Evolutionary conservation across 768 basidiomycete genomes (phyloP), one percentile per base, ranked within the genome.

Genomic region (Panellus pusillus): DNA sequence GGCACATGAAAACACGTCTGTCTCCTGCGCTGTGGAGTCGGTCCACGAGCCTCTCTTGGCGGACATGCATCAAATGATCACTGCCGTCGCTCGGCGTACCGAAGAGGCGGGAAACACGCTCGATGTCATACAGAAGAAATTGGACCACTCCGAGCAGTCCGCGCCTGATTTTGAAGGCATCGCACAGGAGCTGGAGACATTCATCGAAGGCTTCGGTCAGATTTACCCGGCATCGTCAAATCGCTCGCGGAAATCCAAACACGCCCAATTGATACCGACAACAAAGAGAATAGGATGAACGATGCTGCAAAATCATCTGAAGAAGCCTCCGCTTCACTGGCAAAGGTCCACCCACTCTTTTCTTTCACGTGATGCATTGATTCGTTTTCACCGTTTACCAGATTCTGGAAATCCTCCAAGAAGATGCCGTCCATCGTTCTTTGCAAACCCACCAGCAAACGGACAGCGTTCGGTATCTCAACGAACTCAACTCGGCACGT

Each of bases 391-490:
- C 55, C 51, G 79, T 73, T 54, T 82, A 73, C 47, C 75, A 74
- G 47, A 72, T 86, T n/a, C 48, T 81, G 39, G 65, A 63, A 13
- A 64, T 81, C n/a, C 63, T 88, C 17, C 73, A 73, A 47, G 70
- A 73, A 20, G 81, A 80, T 9, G 70, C 75, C 52, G 72, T 66
- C 17, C 78, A 81, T 55, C 78, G 77, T 24, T 72, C 68, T 3
- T 54, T 78, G 7, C 79, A 81, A 59, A 64, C 74, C n/a, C 79
- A 82, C 48, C 86, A 87, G 63, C 88, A 90, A 64, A 76, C 78
- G 6, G 90, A 91, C 59, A 88, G 81, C 55, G 82, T 86, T 55
- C 80, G 89, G 18, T 91, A 91, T 65, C 77, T 92, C 31, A 87
- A 87, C 57, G 87, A 91, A 63, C 75, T 91, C 35, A 91, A 91